Conservation (phyloP, 2,329 filamentous ascomycete genomes). For the Coleophoma eucalyptorum region DNA sequence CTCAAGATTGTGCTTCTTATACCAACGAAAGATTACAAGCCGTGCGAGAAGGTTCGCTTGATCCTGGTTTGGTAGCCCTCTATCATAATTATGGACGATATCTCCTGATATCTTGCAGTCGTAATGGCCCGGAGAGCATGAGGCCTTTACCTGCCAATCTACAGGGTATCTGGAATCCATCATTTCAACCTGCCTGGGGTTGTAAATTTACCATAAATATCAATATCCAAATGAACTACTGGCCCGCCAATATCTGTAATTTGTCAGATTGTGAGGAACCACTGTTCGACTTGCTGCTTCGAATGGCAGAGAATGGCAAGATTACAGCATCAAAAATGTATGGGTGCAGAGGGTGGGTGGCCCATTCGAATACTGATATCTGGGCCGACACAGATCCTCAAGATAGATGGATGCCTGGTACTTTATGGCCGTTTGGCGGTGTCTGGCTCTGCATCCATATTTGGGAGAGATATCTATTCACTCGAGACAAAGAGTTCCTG, state of each 20-base stretch:
- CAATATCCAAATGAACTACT: conserved; percentile 52
- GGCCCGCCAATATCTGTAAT: conserved; percentile 30
- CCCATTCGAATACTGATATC: conserved; percentile 29
- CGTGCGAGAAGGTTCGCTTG: conserved; percentile 5
- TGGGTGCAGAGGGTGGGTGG: conserved; percentile 23
- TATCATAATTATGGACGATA: conserved; percentile 36
- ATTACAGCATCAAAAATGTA: conserved; percentile 27
- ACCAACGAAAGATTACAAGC: conserved; percentile 25
- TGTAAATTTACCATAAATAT: conserved; percentile 48
- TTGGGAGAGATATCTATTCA: neutral
- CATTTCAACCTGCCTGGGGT: conserved; percentile 40
- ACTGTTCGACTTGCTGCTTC: conserved; percentile 34
- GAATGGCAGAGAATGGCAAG: conserved; percentile 28
- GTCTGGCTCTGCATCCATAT: neutral
- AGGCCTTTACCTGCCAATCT: conserved; percentile 35
- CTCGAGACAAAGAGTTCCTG: conserved; percentile 26
- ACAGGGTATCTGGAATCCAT: conserved; percentile 40
- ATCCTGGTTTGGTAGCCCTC: conserved; percentile 20
- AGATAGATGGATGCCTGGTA: conserved; percentile 27
- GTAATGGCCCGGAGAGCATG: conserved; percentile 14
- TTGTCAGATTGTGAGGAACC: conserved; percentile 33
- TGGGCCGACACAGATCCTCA: conserved; percentile 29
- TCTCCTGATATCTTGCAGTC: conserved; percentile 31
- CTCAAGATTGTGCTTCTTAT: conserved; percentile 18
- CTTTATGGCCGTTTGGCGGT: conserved; percentile 11